These are phyloP conservation scores for Colletotrichum chlorophyti DNA, from an alignment of 2,329 filamentous ascomycete genomes.

Conservation along the genomic window DNA sequence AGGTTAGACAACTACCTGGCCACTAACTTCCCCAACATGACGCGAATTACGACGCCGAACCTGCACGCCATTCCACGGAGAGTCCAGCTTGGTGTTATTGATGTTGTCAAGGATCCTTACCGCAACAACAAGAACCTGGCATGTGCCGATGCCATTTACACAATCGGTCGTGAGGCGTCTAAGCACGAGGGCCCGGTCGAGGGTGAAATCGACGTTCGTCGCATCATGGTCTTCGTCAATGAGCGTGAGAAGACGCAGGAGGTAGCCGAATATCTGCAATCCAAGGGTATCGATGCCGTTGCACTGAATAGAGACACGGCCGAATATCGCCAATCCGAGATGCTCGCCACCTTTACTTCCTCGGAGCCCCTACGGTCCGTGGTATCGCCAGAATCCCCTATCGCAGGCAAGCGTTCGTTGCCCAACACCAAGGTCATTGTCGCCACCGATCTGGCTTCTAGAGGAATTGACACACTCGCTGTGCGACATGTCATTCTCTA, in stretches of 20 bases:
- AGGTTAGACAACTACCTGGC: constrained; percentile 87
- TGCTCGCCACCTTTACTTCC: constrained; percentile 76
- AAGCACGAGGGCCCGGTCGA: constrained; percentile 63
- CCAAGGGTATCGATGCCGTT: constrained; percentile 88
- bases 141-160: constrained; percentile 94
- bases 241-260: constrained; percentile 88
- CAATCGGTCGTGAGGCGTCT: constrained; percentile 79
- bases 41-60: constrained; percentile 90
- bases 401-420: constrained; percentile 57
- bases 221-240: constrained; percentile 95
- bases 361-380: constrained; percentile 46
- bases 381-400: constrained; percentile 33
- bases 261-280: constrained; percentile 77
- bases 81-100: constrained; percentile 91
- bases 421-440: constrained; percentile 89
- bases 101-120: constrained; percentile 92
- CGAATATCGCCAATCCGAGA: constrained; percentile 78
- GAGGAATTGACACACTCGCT: constrained; percentile 92
- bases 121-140: constrained; percentile 91
- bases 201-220: constrained; percentile 72
- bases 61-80: constrained; percentile 94
- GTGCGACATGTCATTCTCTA: constrained; percentile 93
- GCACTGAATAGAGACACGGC: constrained; percentile 86
- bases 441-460: constrained; percentile 88
- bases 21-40: constrained; percentile 81